Evolutionary conservation across 768 basidiomycete species (phyloP).

Genomic region (Pleurotus giganteus): DNA sequence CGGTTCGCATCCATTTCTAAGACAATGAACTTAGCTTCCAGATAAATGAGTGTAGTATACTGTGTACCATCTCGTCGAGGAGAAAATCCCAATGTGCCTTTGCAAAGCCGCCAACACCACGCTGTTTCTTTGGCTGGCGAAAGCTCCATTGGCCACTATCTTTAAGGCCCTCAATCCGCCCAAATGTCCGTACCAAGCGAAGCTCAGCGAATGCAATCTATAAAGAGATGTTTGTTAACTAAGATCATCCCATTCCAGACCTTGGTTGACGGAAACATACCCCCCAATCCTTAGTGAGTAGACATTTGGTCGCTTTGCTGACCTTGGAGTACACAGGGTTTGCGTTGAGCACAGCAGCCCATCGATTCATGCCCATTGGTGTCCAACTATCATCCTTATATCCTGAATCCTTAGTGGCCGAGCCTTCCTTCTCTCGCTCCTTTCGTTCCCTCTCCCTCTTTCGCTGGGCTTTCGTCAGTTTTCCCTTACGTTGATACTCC

Average conservation of each 20-base stretch:
- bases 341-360: slow-evolving; percentile 71
- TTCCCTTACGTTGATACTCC: slow-evolving; percentile 49
- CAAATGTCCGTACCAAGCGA: slow-evolving; percentile 74
- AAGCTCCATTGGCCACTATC: slow-evolving; percentile 84
- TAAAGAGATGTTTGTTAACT: slow-evolving; percentile 13
- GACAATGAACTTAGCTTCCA: no score
- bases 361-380: slow-evolving; percentile 64
- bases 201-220: slow-evolving; percentile 82
- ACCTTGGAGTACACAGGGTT: slow-evolving; percentile 78
- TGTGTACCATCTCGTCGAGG: slow-evolving; percentile 89
- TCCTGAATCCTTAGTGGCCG: slow-evolving; percentile 40
- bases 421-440: slow-evolving; percentile 36
- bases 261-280: slow-evolving; percentile 42
- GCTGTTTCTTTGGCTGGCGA: slow-evolving; percentile 92
- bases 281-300: slow-evolving; percentile 80
- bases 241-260: not conserved
- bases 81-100: slow-evolving; percentile 97
- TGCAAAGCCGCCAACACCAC: slow-evolving; percentile 65
- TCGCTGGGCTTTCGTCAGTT: slow-evolving; percentile 41
- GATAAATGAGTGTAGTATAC: not conserved
- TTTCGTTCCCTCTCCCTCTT: slow-evolving; percentile 51
- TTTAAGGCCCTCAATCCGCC: slow-evolving; percentile 83
- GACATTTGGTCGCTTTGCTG: slow-evolving; percentile 68
- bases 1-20: slow-evolving; percentile 97
- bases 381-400: slow-evolving; percentile 50